Evolutionary conservation across 208 protist genomes (phyloP).

Genomic region (Blastocrithidia nonstop): DNA sequence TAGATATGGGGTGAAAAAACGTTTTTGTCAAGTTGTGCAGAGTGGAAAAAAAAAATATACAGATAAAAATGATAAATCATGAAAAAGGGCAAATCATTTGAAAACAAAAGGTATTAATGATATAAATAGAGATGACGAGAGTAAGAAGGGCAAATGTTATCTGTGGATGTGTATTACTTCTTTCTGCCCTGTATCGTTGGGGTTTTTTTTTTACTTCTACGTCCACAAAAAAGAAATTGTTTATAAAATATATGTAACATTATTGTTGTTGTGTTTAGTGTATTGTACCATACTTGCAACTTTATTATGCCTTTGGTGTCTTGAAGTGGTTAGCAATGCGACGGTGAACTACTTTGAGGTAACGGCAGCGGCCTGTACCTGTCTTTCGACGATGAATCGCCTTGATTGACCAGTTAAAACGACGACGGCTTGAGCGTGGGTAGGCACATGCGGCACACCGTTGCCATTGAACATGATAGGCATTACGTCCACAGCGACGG

Average conservation of each 20-base stretch:
- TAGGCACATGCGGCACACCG: slow-evolving; percentile 96
- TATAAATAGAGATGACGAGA: neutral
- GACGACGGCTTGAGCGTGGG: slow-evolving; percentile 91
- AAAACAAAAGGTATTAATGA: neutral
- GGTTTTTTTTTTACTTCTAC: too few relatives aligned
- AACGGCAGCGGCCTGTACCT: slow-evolving; percentile 96
- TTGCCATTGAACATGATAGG: slow-evolving; percentile 97
- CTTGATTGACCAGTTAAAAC: slow-evolving; percentile 96
- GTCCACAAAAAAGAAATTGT: too few relatives aligned
- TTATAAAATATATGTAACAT: too few relatives aligned
- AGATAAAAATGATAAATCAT: too few relatives aligned
- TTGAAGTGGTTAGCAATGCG: slow-evolving; percentile 97
- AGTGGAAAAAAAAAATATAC: slow-evolving; percentile 4
- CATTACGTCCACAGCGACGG: slow-evolving; percentile 92
- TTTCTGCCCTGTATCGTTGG: too few relatives aligned
- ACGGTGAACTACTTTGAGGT: slow-evolving; percentile 94
- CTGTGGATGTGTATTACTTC: neutral
- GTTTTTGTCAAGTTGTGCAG: neutral
- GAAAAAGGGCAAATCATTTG: neutral
- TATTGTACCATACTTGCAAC: neutral
- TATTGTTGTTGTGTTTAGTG: too few relatives aligned
- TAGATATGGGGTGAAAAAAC: neutral
- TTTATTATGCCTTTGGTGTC: slow-evolving; percentile 75
- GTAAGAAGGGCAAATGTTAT: neutral
- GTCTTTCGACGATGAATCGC: slow-evolving; percentile 95